These are phyloP conservation scores for Aspergillus quadrilineatus DNA, from an alignment of 2,329 filamentous ascomycete species.

Conservation along the genomic window DNA sequence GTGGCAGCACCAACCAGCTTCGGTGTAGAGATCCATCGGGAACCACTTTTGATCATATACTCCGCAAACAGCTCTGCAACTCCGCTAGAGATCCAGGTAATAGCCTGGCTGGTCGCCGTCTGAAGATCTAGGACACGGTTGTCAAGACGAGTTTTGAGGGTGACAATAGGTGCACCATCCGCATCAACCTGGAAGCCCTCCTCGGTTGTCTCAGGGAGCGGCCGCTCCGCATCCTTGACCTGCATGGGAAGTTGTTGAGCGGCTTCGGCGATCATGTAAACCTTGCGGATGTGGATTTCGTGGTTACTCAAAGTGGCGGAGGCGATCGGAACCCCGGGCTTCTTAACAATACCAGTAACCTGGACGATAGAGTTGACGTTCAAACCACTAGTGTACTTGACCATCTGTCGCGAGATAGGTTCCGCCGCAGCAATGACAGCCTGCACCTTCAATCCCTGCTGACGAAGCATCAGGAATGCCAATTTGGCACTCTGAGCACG, in stretches of 20 bases:
- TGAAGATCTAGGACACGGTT: conserved; percentile 93
- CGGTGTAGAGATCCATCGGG: conserved; percentile 83
- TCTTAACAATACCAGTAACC: conserved; percentile 77
- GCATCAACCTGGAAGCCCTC: conserved; percentile 52
- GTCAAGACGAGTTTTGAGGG: conserved; percentile 79
- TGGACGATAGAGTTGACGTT: conserved; percentile 78
- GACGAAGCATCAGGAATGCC: conserved; percentile 80
- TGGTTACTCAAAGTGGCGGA: conserved; percentile 75
- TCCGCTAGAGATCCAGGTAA: conserved; percentile 68
- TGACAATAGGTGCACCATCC: conserved; percentile 66
- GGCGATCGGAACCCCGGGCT: conserved; percentile 83
- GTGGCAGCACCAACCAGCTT: conserved; percentile 86
- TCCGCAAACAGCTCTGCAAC: conserved; percentile 71
- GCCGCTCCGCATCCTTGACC: conserved; percentile 53
- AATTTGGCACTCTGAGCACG: conserved; percentile 88
- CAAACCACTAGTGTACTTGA: conserved; percentile 79
- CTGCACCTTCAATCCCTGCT: conserved; percentile 78
- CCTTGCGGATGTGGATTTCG: conserved; percentile 85
- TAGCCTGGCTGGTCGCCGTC: conserved; percentile 85
- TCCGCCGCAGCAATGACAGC: conserved; percentile 68
- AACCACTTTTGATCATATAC: conserved; percentile 72
- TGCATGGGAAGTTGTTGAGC: conserved; percentile 61
- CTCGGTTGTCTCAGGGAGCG: conserved; percentile 45
- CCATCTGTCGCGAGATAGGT: conserved; percentile 78
- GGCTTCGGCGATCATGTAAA: conserved; percentile 71